A percentile compares a stretch with the other conserved stretches of the same genome.
These are phyloP conservation scores for Hymenoscyphus fraxineus DNA, from an alignment of 2,329 filamentous ascomycete species.

Conservation along the genomic window DNA sequence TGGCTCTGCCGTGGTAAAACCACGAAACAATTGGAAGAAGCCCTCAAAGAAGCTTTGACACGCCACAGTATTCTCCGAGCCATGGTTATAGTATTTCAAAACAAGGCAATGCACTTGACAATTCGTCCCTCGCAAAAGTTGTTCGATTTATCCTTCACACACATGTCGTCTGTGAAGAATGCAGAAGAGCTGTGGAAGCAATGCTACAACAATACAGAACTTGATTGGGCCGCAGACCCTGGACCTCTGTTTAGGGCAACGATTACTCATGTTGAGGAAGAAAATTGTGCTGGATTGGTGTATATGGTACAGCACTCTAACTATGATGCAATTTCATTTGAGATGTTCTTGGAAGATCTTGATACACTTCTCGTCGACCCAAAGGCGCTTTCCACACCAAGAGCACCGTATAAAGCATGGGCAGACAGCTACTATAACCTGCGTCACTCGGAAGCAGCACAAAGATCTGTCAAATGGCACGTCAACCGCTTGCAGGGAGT, in stretches of 20 bases:
- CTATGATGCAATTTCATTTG: conserved; percentile 15
- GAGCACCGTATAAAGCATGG: conserved; percentile 17
- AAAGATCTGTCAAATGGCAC: conserved; percentile 13
- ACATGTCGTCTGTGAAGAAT: conserved; percentile 8
- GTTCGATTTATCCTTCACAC: conserved; percentile 13
- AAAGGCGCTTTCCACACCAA: background rate
- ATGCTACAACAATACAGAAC: conserved; percentile 10
- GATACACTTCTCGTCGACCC: conserved; percentile 7
- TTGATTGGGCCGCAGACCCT: conserved; percentile 14
- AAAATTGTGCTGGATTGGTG: conserved; percentile 14
- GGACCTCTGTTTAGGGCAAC: conserved; percentile 13
- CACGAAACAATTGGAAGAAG: conserved; percentile 7
- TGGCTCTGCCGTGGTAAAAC: conserved; percentile 9
- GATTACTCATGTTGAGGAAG: conserved; percentile 15
- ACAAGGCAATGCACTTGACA: conserved; percentile 11
- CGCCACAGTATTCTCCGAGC: conserved; percentile 16
- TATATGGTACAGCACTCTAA: conserved; percentile 17
- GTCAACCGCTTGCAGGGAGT: conserved; percentile 13
- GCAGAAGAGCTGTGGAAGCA: conserved; percentile 3
- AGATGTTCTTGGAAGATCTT: conserved; percentile 16
- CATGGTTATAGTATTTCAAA: conserved; percentile 12
- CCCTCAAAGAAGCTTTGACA: conserved; percentile 10
- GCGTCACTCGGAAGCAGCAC: conserved; percentile 7
- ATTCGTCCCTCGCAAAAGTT: conserved; percentile 13
- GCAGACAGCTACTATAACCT: conserved; percentile 16